These are phyloP conservation scores for Ophiostoma tasmaniense DNA, from an alignment of 2,329 filamentous ascomycete genomes.

Conservation along the genomic window DNA sequence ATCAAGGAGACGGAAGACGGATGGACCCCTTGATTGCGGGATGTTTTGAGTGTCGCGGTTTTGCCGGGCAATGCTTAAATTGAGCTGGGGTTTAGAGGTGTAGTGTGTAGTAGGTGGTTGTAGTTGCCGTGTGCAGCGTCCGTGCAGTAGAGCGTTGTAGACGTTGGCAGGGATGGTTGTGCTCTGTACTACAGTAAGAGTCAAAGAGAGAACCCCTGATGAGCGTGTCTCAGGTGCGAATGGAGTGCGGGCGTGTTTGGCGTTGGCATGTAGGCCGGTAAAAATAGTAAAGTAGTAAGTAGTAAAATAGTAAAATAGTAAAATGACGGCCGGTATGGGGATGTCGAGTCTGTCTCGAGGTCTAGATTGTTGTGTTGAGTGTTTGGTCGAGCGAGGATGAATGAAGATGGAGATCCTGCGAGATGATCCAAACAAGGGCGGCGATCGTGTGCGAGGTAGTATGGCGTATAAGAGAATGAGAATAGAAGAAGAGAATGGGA, in stretches of 20 bases:
- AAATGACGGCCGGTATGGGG: background rate
- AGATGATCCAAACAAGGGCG: background rate
- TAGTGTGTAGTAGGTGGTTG: background rate
- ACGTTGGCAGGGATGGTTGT: background rate
- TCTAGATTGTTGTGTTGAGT: background rate
- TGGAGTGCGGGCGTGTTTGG: background rate
- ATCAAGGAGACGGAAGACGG: background rate
- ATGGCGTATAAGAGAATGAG: background rate
- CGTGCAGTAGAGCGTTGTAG: background rate
- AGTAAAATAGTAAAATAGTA: background rate
- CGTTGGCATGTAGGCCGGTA: background rate
- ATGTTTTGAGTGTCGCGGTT: background rate
- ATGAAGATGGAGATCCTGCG: too few species aligned
- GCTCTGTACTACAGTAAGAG: background rate
- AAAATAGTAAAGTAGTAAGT: background rate
- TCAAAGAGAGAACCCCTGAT: background rate
- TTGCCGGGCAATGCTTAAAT: background rate
- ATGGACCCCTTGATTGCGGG: slow-evolving; percentile 1
- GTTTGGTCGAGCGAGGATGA: too few species aligned
- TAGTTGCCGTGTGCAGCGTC: background rate
- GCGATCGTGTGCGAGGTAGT: too few species aligned
- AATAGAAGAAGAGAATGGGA: background rate
- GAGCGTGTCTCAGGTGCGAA: slow-evolving; percentile 1
- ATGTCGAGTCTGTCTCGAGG: background rate
- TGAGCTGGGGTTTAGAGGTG: background rate